Percentiles rank a stretch among this genome's conserved stretches.
These are phyloP conservation scores for Pseudognaphalium luteoalbum DNA, from an alignment of 129 eudicot species.

Conservation along the genomic window DNA sequence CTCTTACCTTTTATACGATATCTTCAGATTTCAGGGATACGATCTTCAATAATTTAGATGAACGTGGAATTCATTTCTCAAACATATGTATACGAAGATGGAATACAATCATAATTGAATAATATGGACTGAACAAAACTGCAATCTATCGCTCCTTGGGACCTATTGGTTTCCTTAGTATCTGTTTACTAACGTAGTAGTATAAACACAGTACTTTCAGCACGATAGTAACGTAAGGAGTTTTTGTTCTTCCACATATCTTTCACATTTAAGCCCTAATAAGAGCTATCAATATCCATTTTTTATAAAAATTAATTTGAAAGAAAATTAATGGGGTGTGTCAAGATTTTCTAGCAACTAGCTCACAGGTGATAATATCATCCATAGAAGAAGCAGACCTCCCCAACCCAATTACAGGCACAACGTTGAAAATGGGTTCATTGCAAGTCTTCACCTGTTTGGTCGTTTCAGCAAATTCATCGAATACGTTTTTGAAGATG, in stretches of 20 bases:
- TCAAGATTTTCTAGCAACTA: constrained; percentile 63
- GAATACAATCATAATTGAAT: neutral
- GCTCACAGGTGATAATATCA: constrained; percentile 74
- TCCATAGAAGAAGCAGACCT: constrained; percentile 59
- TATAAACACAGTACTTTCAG: neutral
- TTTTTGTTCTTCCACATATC: neutral
- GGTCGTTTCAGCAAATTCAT: constrained; percentile 56
- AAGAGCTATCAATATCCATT: neutral
- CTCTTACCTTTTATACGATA: too few relatives aligned
- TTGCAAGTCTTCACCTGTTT: constrained; percentile 16
- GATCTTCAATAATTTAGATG: too few relatives aligned
- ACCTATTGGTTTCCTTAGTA: constrained; percentile 10
- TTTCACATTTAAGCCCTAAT: neutral
- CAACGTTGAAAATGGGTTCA: constrained; percentile 63
- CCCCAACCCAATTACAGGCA: constrained; percentile 37
- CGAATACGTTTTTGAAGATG: constrained; percentile 48
- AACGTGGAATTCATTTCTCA: too few relatives aligned
- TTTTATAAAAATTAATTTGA: neutral
- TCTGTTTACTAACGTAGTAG: neutral
- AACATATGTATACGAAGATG: neutral
- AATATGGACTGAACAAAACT: neutral
- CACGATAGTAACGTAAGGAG: neutral
- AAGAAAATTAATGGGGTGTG: neutral
- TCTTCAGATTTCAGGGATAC: too few relatives aligned
- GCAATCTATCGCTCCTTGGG: neutral